These are phyloP conservation scores for Yamadazyma ubonensis DNA, from an alignment of 805 yeast species.

Conservation along the genomic window DNA sequence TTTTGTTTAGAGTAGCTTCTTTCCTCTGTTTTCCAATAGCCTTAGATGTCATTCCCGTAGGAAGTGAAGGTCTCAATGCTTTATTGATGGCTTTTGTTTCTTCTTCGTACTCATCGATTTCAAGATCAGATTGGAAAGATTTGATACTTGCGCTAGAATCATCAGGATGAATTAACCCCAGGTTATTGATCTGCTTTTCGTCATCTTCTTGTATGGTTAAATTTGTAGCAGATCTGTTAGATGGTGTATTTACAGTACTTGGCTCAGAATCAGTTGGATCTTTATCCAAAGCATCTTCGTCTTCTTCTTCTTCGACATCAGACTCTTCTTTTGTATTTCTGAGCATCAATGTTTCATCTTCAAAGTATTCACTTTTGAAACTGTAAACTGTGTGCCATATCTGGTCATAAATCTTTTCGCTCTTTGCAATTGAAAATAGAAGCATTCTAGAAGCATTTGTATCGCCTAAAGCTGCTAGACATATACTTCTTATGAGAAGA, in stretches of 20 bases:
- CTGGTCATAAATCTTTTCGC: slow-evolving; percentile 36
- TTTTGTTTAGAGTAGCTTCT: slow-evolving; percentile 46
- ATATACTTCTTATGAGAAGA: slow-evolving; percentile 53
- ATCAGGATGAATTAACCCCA: not conserved
- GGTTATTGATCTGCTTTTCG: slow-evolving; percentile 1
- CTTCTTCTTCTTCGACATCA: slow-evolving; percentile 13
- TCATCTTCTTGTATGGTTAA: slow-evolving; percentile 8
- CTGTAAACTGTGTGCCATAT: slow-evolving; percentile 34
- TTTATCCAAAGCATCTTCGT: not conserved
- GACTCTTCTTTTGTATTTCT: slow-evolving; percentile 16
- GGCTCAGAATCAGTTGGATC: not conserved
- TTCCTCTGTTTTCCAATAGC: slow-evolving; percentile 54
- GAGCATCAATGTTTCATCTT: slow-evolving; percentile 20
- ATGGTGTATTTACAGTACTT: slow-evolving; percentile 4
- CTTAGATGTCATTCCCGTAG: slow-evolving; percentile 59
- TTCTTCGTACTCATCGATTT: slow-evolving; percentile 7
- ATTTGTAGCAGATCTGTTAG: slow-evolving; percentile 1
- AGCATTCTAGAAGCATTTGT: slow-evolving; percentile 55
- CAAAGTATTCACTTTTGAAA: slow-evolving; percentile 23
- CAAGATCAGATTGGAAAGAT: slow-evolving; percentile 2
- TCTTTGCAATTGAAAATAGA: slow-evolving; percentile 48
- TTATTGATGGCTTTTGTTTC: slow-evolving; percentile 31
- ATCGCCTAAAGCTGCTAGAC: slow-evolving; percentile 50
- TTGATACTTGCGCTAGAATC: not conserved
- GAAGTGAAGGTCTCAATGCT: slow-evolving; percentile 49